Base-by-base conservation (phyloP, 1,284 basidiomycete genomes). In the Boletus sp. region DNA sequence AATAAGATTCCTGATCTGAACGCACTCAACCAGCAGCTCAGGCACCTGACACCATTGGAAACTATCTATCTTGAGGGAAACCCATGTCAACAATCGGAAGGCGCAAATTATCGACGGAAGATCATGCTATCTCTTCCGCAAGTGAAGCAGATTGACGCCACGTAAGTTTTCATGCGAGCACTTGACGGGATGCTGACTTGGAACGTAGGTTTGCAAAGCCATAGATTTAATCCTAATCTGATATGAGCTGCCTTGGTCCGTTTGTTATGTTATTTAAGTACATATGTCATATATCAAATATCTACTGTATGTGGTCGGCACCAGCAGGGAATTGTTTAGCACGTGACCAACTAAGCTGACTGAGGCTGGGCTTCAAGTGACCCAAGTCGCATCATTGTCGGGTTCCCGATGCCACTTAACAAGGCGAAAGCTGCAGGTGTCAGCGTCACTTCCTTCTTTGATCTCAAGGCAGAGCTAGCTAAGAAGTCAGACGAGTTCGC, bases 1-100 rank as follows among this genome's bases (percentile, higher is more conserved):
- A 98, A 98, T 78, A 81, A 89, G 71, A 91, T 98, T 55, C 76
- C 84, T 3, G 83, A 87, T 60, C 76, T 97, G 10, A 81, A 78
- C 17, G 80, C 84, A 4, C 76, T 98, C 25, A 91, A 93, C 59
- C 74, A 80, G 1, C 85, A 97, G 72, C 83, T 98, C n/a, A 82
- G 83, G 35, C 77, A 82, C n/a, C 80, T 92, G 43, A 59, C 77
- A 3, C 81, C 85, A 5, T 81, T 99, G 17, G 85, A 91, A 71
- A 99, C 97, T 2, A 83, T 99, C 11, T 99, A 99, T 75, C 84
- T 99, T 35, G 97, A 99, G 76, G 90, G 88, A 10, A 99, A 99
- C 74, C 97, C 97, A 3, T 91, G 92, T 64, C 95, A 98, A 75
- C 82, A 77, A 44, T 81, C 82, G 23, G 94, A 98, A 70, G 90